phyloP scores from a whole-genome alignment of 257 asterid genomes.

The Apocynum venetum region DNA sequence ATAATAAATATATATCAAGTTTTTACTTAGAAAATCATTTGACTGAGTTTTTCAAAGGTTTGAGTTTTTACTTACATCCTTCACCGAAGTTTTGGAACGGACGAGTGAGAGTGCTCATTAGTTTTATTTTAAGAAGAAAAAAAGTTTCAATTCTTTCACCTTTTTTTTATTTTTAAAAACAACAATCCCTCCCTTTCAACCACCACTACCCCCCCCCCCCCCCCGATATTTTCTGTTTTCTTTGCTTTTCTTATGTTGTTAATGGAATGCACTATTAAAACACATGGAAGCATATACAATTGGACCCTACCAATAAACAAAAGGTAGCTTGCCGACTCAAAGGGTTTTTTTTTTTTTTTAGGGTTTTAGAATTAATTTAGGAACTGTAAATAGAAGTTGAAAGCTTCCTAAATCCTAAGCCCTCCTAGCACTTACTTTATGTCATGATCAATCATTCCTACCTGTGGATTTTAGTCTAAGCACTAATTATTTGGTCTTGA shows the following conservation, averaged over 20 bases:
- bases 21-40: too few relatives aligned
- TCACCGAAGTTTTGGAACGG: too few relatives aligned
- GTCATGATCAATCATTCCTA: conserved; percentile 21
- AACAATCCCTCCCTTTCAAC: too few relatives aligned
- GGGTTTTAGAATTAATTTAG: neutral
- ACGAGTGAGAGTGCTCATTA: too few relatives aligned
- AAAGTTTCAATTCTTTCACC: too few relatives aligned
- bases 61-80: too few relatives aligned
- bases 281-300: conserved; percentile 13
- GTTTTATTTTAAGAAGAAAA: too few relatives aligned
- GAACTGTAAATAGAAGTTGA: conserved; percentile 20
- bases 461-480: conserved; percentile 15
- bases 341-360: neutral
- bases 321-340: conserved; percentile 15
- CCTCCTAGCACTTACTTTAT: conserved; percentile 9
- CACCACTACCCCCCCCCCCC: too few relatives aligned
- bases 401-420: conserved; percentile 12
- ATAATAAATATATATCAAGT: too few relatives aligned
- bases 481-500: conserved; percentile 17
- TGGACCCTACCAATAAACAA: conserved; percentile 14
- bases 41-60: too few relatives aligned
- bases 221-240: too few relatives aligned
- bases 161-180: too few relatives aligned
- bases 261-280: conserved; percentile 12
- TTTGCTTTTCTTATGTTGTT: neutral